Evolutionary conservation across 495 filamentous ascomycete species (phyloP), one percentile per base, ranked within the genome.

Genomic region (Cladorrhinum samala): DNA sequence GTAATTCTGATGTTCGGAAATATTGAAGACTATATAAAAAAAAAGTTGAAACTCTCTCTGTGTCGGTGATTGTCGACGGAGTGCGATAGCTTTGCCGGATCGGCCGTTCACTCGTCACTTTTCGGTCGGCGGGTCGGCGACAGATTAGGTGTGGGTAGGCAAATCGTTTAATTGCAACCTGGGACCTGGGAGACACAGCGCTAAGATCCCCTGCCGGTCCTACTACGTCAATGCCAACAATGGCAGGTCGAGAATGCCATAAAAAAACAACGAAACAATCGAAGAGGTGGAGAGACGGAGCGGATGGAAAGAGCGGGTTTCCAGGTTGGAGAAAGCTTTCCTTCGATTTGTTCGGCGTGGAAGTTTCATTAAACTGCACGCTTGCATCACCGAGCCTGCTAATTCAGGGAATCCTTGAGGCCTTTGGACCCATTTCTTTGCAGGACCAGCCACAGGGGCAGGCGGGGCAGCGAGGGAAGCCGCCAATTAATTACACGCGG

Each of bases 361-460:
- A 21, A 36, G 45, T 42, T 46, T 50, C 40, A 37, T 55, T 46
- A 49, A 55, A 42, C 49, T 38, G 9, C 18, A 17, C 27, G 52
- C 53, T 46, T 50, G 53, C 53, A 50, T 50, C 53, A 50, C 46
- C 25, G 23, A 43, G 21, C 17, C 30, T 30, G 17, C 39, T 25
- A 27, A 11, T 46, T 50, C 46, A 55, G 40, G 46, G 46, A 40
- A 38, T 20, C 47, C 30, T 49, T 41, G 49, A 17, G 43, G 39
- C 20, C 27, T 33, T 33, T 33, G 27, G 38, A 11, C 3, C 14
- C 24, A 9, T 1, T 8, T 25, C 30, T 16, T 30, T 14, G 24
- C 1, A 47, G 13, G 24, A 23, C 45, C 16, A 24, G 21, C n/a
- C 45, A 36, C 24, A 17, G n/a, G 9, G 45, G 45, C 45, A 47